Percentiles rank a stretch among this genome's conserved stretches.
Evolutionary conservation across 2,329 filamentous ascomycete genomes (phyloP).

Genomic region (Fusarium buharicum): DNA sequence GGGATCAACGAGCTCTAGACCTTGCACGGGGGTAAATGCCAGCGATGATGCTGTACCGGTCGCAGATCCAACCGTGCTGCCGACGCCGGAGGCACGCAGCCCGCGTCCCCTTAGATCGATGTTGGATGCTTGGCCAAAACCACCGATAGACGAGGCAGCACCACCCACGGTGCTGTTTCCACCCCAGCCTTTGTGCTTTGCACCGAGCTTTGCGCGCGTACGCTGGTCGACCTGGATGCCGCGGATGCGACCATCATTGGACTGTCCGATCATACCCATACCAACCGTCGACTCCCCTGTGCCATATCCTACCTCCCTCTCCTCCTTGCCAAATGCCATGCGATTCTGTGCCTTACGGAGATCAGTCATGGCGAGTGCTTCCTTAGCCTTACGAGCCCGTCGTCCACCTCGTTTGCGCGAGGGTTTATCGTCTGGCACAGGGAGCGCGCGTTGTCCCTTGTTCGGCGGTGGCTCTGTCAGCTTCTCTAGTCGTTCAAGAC

Average conservation of each 20-base stretch:
- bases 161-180: conserved; percentile 72
- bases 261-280: conserved; percentile 93
- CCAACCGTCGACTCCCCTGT: conserved; percentile 86
- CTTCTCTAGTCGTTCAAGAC: conserved; percentile 88
- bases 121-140: conserved; percentile 74
- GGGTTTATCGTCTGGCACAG: conserved; percentile 94
- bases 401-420: conserved; percentile 91
- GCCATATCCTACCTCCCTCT: conserved; percentile 91
- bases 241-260: conserved; percentile 88
- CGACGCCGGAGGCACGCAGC: conserved; percentile 83
- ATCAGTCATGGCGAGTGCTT: conserved; percentile 96
- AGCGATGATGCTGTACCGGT: conserved; percentile 86
- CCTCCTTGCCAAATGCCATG: conserved; percentile 95
- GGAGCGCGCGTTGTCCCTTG: conserved; percentile 85
- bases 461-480: conserved; percentile 91
- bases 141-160: conserved; percentile 82
- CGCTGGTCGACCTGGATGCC: conserved; percentile 90
- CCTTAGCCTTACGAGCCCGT: conserved; percentile 92
- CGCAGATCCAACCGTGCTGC: conserved; percentile 68
- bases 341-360: conserved; percentile 95
- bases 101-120: conserved; percentile 82
- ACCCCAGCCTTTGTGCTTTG: conserved; percentile 97
- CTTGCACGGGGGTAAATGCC: conserved; percentile 94
- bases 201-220: conserved; percentile 90
- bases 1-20: conserved; percentile 93